phyloP scores from a whole-genome alignment of 2,329 filamentous ascomycete genomes.

The Cladosporium austrohemisphaericum region DNA sequence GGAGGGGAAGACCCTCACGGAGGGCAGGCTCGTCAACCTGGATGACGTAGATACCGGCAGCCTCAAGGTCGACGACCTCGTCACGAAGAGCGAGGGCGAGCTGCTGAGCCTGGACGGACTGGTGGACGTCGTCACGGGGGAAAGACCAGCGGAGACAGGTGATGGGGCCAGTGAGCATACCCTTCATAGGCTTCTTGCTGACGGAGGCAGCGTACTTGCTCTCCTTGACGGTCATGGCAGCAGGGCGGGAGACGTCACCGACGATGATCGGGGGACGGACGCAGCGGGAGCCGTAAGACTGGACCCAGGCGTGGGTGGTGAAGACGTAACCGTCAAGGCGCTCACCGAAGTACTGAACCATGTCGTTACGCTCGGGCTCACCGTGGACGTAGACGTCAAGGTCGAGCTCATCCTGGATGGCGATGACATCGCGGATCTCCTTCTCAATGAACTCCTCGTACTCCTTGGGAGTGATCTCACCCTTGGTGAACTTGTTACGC shows the following conservation, averaged over 20 bases:
- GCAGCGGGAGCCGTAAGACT: constrained; percentile 97
- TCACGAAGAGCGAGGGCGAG: constrained; percentile 97
- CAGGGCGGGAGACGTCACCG: constrained; percentile 94
- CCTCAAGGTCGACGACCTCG: constrained; percentile 96
- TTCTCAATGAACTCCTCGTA: constrained; percentile 99
- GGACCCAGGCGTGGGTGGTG: constrained; percentile 98
- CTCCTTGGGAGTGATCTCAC: constrained; percentile 83
- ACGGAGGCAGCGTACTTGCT: constrained; percentile 96
- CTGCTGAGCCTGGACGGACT: constrained; percentile 98
- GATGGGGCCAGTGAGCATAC: constrained; percentile 98
- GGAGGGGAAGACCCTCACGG: constrained; percentile 97
- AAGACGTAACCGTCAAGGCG: constrained; percentile 94
- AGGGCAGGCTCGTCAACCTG: constrained; percentile 99
- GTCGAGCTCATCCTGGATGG: constrained; percentile 96
- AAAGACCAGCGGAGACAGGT: constrained; percentile 99
- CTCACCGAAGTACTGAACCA: constrained; percentile 99
- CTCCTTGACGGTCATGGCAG: constrained; percentile 99
- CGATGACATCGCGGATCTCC: constrained; percentile 92
- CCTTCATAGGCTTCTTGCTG: constrained; percentile 99
- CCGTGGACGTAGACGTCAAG: constrained; percentile 97
- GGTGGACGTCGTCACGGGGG: constrained; percentile 98
- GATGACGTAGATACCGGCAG: constrained; percentile 94
- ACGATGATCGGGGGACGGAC: constrained; percentile 98
- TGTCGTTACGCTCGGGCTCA: constrained; percentile 99
- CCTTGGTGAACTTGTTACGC: constrained; percentile 98